These are phyloP conservation scores for Tricholoma hemisulphureum DNA, from an alignment of 768 basidiomycete species.

Conservation along the genomic window DNA sequence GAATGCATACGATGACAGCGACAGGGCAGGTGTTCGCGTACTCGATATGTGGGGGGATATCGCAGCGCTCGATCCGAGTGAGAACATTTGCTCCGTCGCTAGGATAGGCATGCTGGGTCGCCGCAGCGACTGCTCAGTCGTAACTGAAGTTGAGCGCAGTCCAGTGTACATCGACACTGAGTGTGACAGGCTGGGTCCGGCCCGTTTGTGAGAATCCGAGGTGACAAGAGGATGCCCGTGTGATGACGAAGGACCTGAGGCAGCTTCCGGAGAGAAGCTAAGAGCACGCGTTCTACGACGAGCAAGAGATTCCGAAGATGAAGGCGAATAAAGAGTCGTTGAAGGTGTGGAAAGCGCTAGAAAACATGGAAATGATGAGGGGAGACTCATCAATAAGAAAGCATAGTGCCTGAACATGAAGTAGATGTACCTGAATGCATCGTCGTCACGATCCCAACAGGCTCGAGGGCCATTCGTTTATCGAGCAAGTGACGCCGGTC, in stretches of 20 bases:
- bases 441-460: conserved; percentile 28
- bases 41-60: conserved; percentile 4
- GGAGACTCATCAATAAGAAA: not conserved
- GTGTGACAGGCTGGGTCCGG: conserved; percentile 18
- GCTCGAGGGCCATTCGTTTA: conserved; percentile 28
- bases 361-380: not conserved
- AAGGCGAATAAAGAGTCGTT: conserved; percentile 29
- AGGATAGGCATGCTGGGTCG: conserved; percentile 28
- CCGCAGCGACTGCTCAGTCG: conserved; percentile 16
- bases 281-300: conserved; percentile 11
- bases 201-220: conserved; percentile 3
- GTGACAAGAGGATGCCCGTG: conserved; percentile 15
- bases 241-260: conserved; percentile 6
- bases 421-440: not conserved
- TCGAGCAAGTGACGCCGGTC: conserved; percentile 19
- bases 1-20: not conserved
- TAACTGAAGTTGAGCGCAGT: conserved; percentile 6
- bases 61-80: not conserved
- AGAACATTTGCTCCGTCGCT: conserved; percentile 9
- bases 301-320: conserved; percentile 33
- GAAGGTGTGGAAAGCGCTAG: conserved; percentile 12
- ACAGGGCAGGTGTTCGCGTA: conserved; percentile 4
- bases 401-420: not conserved
- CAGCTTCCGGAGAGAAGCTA: conserved; percentile 23
- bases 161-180: conserved; percentile 27